Conservation (phyloP, 2,329 filamentous ascomycete genomes). For the Ceratocystis lukuohia region DNA sequence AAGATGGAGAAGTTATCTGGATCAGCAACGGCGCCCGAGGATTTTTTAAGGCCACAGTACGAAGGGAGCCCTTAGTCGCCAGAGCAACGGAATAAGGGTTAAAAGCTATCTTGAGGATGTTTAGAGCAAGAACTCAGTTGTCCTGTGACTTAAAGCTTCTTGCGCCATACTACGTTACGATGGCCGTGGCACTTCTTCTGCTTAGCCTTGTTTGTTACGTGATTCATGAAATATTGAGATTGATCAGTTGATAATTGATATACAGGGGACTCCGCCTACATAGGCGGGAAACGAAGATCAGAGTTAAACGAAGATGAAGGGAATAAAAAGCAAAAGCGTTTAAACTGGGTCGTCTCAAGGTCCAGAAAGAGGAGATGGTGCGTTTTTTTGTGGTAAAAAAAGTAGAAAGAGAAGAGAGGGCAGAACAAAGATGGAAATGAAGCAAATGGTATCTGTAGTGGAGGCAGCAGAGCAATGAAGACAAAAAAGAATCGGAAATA, state of each 20-base stretch:
- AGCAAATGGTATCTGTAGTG: not conserved
- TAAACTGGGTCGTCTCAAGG: not conserved
- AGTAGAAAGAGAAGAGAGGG: not conserved
- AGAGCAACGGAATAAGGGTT: not conserved
- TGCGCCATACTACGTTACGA: too few species aligned
- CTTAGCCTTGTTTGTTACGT: conserved; percentile 5
- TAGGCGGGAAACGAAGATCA: too few species aligned
- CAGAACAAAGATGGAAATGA: not conserved
- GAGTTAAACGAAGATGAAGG: conserved; percentile 2
- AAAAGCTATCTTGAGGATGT: too few species aligned
- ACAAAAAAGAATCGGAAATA: not conserved
- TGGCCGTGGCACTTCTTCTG: too few species aligned
- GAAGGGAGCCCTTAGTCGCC: not conserved
- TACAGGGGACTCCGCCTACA: conserved; percentile 8
- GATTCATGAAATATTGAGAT: conserved; percentile 6
- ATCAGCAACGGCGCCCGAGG: conserved; percentile 79
- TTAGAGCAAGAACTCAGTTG: too few species aligned
- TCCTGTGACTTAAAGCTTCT: too few species aligned
- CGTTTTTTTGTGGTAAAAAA: conserved; percentile 18
- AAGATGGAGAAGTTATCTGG: conserved; percentile 68
- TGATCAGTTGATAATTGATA: conserved; percentile 7
- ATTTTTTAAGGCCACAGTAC: conserved; percentile 44
- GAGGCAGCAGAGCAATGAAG: not conserved
- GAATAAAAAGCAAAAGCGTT: conserved; percentile 2
- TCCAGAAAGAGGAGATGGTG: conserved; percentile 18